Evolutionary conservation across 768 basidiomycete genomes (phyloP).

Genomic region (Russula griseocarnosa): DNA sequence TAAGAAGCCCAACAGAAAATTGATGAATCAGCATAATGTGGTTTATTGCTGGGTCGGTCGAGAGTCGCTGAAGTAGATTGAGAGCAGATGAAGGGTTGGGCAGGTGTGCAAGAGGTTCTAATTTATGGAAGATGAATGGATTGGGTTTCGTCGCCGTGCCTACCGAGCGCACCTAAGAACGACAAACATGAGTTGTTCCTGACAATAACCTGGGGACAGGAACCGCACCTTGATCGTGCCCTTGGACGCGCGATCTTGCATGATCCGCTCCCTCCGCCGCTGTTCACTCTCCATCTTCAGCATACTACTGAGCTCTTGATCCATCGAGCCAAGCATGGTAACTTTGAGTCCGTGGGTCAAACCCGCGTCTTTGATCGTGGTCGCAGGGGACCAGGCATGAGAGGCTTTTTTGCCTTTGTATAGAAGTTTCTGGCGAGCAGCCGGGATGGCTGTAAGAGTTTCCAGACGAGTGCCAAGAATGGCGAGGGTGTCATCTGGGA

Average conservation of each 20-base stretch:
- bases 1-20: slow-evolving; percentile 56
- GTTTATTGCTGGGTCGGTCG: slow-evolving; percentile 55
- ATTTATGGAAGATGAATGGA: slow-evolving; percentile 58
- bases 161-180: slow-evolving; percentile 53
- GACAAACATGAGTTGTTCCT: too few relatives aligned
- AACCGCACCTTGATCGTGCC: slow-evolving; percentile 52
- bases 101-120: slow-evolving; percentile 59
- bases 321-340: slow-evolving; percentile 66
- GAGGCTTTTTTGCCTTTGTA: slow-evolving; percentile 56
- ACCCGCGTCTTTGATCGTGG: slow-evolving; percentile 25
- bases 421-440: slow-evolving; percentile 64
- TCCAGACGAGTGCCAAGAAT: slow-evolving; percentile 50
- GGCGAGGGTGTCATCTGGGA: slow-evolving; percentile 40
- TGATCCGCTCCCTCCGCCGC: slow-evolving; percentile 52
- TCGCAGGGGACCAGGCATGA: slow-evolving; percentile 32
- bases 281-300: slow-evolving; percentile 48
- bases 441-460: slow-evolving; percentile 59
- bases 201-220: too few relatives aligned
- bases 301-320: slow-evolving; percentile 46
- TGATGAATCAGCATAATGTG: slow-evolving; percentile 66
- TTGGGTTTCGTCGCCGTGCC: slow-evolving; percentile 36
- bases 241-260: slow-evolving; percentile 46
- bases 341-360: slow-evolving; percentile 51
- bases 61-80: slow-evolving; percentile 42
- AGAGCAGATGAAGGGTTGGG: slow-evolving; percentile 58